Conservation (phyloP, 2,329 filamentous ascomycete species). For the Lasiodiplodia sp. region DNA sequence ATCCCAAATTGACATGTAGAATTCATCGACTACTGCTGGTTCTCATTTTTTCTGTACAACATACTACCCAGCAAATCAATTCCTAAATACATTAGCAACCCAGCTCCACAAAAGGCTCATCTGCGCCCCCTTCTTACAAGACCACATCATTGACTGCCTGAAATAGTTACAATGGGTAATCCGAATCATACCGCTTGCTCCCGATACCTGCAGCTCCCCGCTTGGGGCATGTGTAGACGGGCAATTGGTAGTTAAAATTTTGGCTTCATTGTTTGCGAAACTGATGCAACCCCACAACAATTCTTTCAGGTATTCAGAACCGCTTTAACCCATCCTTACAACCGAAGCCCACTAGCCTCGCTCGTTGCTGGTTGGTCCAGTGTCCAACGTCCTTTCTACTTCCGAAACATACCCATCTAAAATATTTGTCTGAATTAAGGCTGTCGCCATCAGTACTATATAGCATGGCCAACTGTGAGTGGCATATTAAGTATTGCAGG, state of each 20-base stretch:
- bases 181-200: not conserved
- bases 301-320: no score
- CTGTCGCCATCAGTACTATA: not conserved
- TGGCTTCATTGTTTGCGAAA: not conserved
- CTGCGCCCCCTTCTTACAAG: no score
- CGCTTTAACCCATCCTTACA: no score
- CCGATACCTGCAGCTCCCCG: not conserved
- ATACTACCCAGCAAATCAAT: no score
- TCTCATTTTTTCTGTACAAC: no score
- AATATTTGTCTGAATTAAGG: not conserved
- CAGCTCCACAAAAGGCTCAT: no score
- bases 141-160: no score
- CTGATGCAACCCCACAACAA: not conserved
- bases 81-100: no score
- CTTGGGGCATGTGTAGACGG: not conserved
- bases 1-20: accelerated
- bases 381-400: not conserved
- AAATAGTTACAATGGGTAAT: not conserved
- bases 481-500: not conserved
- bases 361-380: no score
- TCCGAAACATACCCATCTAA: not conserved
- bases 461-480: not conserved
- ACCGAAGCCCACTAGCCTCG: no score
- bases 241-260: not conserved
- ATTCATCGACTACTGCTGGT: no score